These are phyloP conservation scores for Solanum peruvianum DNA, from an alignment of 257 asterid species.

Conservation along the genomic window DNA sequence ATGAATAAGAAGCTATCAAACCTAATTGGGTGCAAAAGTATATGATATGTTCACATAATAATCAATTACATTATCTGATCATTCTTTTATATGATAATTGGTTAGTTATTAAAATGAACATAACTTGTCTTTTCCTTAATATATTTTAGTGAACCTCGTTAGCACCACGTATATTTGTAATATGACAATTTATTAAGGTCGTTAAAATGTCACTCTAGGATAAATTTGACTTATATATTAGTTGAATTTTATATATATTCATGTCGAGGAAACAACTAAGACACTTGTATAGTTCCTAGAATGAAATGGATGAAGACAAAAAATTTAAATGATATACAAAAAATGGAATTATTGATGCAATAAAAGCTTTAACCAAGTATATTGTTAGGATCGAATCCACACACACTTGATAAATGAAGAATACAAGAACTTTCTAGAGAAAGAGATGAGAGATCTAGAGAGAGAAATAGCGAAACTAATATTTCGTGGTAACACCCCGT, in stretches of 20 bases:
- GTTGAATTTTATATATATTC: not conserved
- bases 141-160: not conserved
- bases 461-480: no score
- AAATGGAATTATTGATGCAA: no score
- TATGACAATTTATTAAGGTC: not conserved
- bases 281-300: not conserved
- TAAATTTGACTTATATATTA: not conserved
- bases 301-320: no score
- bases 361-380: no score
- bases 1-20: not conserved
- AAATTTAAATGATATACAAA: no score
- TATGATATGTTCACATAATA: no score
- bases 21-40: not conserved
- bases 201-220: not conserved
- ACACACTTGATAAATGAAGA: no score
- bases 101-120: not conserved
- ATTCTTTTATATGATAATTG: not conserved
- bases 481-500: no score
- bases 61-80: not conserved
- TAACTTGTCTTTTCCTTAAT: not conserved
- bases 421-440: no score
- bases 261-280: not conserved
- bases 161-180: not conserved
- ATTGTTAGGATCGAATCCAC: no score
- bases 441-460: no score